Evolutionary conservation across 1,284 basidiomycete genomes (phyloP).

Genomic region (Sanghuangporus sanghuang): DNA sequence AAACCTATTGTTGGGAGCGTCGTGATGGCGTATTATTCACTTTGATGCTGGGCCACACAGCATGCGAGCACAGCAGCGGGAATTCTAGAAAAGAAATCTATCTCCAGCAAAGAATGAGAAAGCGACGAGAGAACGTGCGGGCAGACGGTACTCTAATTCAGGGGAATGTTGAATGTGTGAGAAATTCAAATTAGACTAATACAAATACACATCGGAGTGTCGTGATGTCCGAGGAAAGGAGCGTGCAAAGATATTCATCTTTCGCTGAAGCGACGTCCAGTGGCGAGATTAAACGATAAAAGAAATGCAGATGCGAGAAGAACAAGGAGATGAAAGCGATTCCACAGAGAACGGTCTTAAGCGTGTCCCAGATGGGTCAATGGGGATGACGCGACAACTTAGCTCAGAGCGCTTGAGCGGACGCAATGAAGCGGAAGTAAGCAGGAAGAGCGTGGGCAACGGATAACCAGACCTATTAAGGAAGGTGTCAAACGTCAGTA

Average conservation of each 20-base stretch:
- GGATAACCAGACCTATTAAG: conserved; percentile 18
- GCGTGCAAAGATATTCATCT: not conserved
- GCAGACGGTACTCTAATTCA: not conserved
- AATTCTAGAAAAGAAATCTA: not conserved
- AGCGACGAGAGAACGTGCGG: not conserved
- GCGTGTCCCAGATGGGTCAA: not conserved
- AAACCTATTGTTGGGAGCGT: too few species aligned
- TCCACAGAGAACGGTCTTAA: not conserved
- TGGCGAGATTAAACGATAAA: not conserved
- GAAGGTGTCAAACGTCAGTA: not conserved
- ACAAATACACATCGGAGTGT: not conserved
- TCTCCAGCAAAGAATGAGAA: not conserved
- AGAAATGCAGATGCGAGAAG: not conserved
- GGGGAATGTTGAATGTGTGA: not conserved
- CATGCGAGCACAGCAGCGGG: too few species aligned
- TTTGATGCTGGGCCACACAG: too few species aligned
- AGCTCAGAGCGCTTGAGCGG: not conserved
- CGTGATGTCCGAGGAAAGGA: not conserved
- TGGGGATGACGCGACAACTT: not conserved
- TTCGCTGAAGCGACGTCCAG: not conserved
- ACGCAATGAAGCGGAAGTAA: conserved; percentile 4
- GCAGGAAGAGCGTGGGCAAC: conserved; percentile 16
- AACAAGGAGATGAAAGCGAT: not conserved
- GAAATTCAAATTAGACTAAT: not conserved
- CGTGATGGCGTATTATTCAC: too few species aligned